Base-by-base conservation (phyloP, 441 rosid genomes). In the Kokia cookei region DNA sequence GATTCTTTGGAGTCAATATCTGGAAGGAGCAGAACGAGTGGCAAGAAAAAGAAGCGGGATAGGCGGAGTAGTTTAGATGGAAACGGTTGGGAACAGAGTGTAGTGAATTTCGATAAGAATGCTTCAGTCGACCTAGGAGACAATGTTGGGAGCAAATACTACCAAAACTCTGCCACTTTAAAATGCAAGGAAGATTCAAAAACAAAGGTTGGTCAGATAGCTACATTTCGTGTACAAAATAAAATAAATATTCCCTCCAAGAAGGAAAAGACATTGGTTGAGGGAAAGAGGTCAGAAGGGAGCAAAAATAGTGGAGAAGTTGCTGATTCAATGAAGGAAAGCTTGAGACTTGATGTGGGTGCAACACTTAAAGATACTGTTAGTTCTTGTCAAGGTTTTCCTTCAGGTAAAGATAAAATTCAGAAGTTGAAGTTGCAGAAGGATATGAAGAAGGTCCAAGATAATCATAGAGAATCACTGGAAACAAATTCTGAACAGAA, bases 271-370 rank as follows among this genome's bases (percentile, higher is more conserved):
- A 76, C 69, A 48, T 63, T 69, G 24, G 4, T 55, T 50, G 74
- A 74, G 80, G 79, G 72, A 57, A 82, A 74, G 78, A 86, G 81
- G 81, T 80, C 81, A 59, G 86, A 75, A 54, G 74, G 73, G 22
- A 51, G 70, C 9, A 73, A 65, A 77, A 76, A 76, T 57, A 55
- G 77, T 69, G 77, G 74, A 74, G 72, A 72, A 40, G 45, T 60
- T 70, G 66, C 65, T 72, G 67, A 72, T 80, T 40, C 71, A 13
- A 17, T 26, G 22, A 82, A 79, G 68, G 83, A 80, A 65, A 82
- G 80, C 50, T 68, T 78, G 69, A 66, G 73, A 74, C 69, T 64
- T 72, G 79, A 82, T 81, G 67, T 59, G 64, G 78, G 75, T 70
- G 22, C 65, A 22, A 59, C 69, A 15, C 69, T 65, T 57, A 83